Evolutionary conservation across 2,329 filamentous ascomycete genomes (phyloP).

Genomic region (Polychaeton citri): DNA sequence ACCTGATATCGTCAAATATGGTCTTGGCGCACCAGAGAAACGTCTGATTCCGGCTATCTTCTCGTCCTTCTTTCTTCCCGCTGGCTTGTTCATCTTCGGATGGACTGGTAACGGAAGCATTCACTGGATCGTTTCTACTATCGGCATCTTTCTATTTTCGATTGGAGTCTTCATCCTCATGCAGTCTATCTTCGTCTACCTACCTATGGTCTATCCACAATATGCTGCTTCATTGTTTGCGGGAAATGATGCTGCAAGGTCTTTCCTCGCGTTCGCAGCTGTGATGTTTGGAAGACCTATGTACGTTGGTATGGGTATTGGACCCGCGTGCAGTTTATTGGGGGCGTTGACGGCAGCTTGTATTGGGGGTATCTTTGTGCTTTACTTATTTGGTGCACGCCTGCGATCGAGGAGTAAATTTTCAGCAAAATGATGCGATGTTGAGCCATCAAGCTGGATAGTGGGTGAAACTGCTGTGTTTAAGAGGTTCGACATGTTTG

Average conservation of each 20-base stretch:
- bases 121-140: constrained; percentile 27
- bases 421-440: too few species aligned
- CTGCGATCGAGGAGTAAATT: too few species aligned
- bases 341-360: too few species aligned
- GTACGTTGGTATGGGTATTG: too few species aligned
- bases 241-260: constrained; percentile 47
- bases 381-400: too few species aligned
- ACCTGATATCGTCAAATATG: constrained; percentile 11
- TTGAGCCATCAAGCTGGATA: too few species aligned
- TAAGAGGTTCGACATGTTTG: too few species aligned
- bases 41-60: constrained; percentile 16
- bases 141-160: constrained; percentile 29
- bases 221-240: constrained; percentile 46
- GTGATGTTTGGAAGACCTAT: too few species aligned
- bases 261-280: too few species aligned
- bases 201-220: constrained; percentile 26
- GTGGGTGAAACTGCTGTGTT: too few species aligned
- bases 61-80: constrained; percentile 14
- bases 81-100: constrained; percentile 20
- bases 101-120: constrained; percentile 16
- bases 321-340: too few species aligned
- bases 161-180: constrained; percentile 27
- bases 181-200: constrained; percentile 30
- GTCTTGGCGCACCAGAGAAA: constrained; percentile 14
- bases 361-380: too few species aligned